Evolutionary conservation across 2,329 filamentous ascomycete genomes (phyloP).

Genomic region (Trichothecium roseum): DNA sequence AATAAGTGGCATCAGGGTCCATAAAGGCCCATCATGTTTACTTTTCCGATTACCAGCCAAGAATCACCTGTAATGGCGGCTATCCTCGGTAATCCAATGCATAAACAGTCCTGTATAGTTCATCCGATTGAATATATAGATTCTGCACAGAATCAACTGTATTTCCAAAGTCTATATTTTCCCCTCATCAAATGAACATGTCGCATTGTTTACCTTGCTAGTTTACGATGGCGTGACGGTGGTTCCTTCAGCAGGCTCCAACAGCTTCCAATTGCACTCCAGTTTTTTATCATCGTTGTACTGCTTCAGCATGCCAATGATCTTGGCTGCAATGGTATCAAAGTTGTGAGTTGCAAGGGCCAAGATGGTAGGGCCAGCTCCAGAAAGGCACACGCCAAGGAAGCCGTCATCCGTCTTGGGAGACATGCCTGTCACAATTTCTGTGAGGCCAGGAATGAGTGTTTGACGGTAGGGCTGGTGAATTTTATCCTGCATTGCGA

Average conservation of each 20-base stretch:
- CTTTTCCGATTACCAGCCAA: no score
- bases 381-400: conserved; percentile 87
- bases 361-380: conserved; percentile 88
- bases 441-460: conserved; percentile 81
- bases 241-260: conserved; percentile 76
- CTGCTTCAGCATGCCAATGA: conserved; percentile 63
- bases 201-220: no score
- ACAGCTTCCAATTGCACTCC: conserved; percentile 72
- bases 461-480: conserved; percentile 93
- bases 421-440: conserved; percentile 86
- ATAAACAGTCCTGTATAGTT: no score
- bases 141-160: no score
- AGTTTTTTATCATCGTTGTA: conserved; percentile 51
- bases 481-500: conserved; percentile 97
- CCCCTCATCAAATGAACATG: no score
- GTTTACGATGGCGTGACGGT: conserved; percentile 25
- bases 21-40: no score
- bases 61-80: no score
- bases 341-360: conserved; percentile 88
- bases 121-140: no score
- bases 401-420: conserved; percentile 79
- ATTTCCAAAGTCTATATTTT: no score
- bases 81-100: no score
- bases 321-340: conserved; percentile 70
- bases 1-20: no score